A percentile compares a stretch with the other conserved stretches of the same genome.
Conservation (phyloP, 2,329 filamentous ascomycete species). For the Cercospora berteroae region DNA sequence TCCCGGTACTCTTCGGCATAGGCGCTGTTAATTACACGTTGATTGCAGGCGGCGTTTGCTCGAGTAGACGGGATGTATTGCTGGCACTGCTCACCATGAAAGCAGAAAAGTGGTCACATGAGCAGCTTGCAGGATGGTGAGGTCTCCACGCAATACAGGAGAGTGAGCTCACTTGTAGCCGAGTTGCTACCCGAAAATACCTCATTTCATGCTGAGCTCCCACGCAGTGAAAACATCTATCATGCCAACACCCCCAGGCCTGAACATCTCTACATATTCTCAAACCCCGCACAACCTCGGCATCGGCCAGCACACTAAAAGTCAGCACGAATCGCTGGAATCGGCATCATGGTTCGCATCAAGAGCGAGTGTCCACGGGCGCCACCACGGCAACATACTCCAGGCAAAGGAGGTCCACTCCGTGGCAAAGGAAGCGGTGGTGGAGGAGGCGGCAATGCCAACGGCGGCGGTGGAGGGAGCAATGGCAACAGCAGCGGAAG, state of each 20-base stretch:
- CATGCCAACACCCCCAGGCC: not conserved
- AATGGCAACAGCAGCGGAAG: not conserved
- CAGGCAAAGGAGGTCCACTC: conserved; percentile 1
- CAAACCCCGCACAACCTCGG: not conserved
- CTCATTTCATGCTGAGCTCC: not conserved
- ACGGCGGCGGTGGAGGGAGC: not conserved
- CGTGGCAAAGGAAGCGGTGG: not conserved
- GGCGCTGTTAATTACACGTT: not conserved
- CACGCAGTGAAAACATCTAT: not conserved
- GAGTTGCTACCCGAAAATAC: not conserved
- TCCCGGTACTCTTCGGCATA: not conserved
- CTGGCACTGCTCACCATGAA: not conserved
- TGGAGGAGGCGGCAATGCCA: not conserved
- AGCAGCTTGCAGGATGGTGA: not conserved
- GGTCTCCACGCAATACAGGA: not conserved
- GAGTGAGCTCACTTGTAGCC: not conserved
- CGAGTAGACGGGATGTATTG: not conserved
- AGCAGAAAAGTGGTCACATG: not conserved
- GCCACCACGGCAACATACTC: not conserved
- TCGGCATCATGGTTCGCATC: not conserved
- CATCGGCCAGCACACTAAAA: not conserved
- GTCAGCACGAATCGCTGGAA: not conserved
- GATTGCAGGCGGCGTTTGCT: not conserved
- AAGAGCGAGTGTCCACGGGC: conserved; percentile 1
- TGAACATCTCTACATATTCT: not conserved